Percentiles rank a stretch among this genome's conserved stretches.
Evolutionary conservation across 2,329 filamentous ascomycete species (phyloP).

Genomic region (Trichoderma oligosporum): DNA sequence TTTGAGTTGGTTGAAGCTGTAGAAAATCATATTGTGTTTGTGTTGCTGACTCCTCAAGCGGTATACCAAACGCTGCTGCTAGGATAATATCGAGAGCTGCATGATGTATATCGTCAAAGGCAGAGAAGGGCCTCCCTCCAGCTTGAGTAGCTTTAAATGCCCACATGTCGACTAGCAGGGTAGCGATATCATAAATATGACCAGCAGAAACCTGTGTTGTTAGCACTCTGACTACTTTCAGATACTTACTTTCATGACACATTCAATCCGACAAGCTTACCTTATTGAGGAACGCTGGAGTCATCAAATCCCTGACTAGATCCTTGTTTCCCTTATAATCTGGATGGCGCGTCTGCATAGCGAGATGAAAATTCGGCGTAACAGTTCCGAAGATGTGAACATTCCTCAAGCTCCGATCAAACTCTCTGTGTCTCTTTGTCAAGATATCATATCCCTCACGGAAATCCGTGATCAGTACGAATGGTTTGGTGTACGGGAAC

Average conservation of each 20-base stretch:
- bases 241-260: not conserved
- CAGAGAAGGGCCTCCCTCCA: not conserved
- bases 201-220: not conserved
- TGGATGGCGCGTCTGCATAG: not conserved
- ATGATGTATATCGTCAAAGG: not conserved
- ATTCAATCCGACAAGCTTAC: not conserved
- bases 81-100: slow-evolving; percentile 2
- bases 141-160: not conserved
- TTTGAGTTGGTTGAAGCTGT: not conserved
- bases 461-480: not conserved
- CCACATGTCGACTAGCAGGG: slow-evolving; percentile 2
- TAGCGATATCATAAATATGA: slow-evolving; percentile 6
- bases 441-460: not conserved
- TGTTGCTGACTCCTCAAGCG: not conserved
- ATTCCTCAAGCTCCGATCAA: slow-evolving; percentile 1
- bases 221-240: no score
- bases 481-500: slow-evolving; percentile 1
- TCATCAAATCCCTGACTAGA: not conserved
- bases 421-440: not conserved
- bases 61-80: not conserved
- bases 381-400: not conserved
- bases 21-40: slow-evolving; percentile 1
- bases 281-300: not conserved
- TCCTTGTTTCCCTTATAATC: slow-evolving; percentile 2
- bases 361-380: not conserved